These are phyloP conservation scores for Sherardia arvensis DNA, from an alignment of 257 asterid genomes.

Conservation along the genomic window DNA sequence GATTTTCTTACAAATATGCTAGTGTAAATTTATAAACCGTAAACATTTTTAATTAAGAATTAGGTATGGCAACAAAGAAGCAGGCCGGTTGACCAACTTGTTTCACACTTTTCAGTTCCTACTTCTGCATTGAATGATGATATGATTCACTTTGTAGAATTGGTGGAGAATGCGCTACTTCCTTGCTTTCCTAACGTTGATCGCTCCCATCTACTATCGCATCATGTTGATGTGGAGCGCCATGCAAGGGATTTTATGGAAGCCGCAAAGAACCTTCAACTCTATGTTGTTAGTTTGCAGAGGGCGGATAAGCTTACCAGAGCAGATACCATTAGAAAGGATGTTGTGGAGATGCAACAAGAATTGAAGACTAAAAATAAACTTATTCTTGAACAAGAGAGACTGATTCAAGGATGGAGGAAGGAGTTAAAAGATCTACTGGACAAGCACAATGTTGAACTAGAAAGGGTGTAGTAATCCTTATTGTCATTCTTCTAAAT, in stretches of 20 bases:
- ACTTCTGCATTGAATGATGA: conserved; percentile 48
- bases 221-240: conserved; percentile 96
- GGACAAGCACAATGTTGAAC: conserved; percentile 67
- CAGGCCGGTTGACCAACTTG: conserved; percentile 28
- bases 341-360: conserved; percentile 74
- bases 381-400: conserved; percentile 57
- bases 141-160: conserved; percentile 69
- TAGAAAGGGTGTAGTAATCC: conserved; percentile 49
- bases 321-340: conserved; percentile 69
- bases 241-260: conserved; percentile 97
- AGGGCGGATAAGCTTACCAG: conserved; percentile 71
- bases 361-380: conserved; percentile 56
- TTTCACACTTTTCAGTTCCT: conserved; percentile 29
- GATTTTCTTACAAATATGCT: neutral
- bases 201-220: conserved; percentile 91
- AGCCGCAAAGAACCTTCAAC: conserved; percentile 90
- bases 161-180: conserved; percentile 76
- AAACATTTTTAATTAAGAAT: too few species aligned
- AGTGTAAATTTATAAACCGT: neutral
- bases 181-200: conserved; percentile 97
- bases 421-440: conserved; percentile 60
- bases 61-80: conserved; percentile 48
- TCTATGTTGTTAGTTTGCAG: conserved; percentile 69
- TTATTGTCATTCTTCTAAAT: neutral
- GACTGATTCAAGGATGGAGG: conserved; percentile 60